Percentiles rank a stretch among this genome's conserved stretches.
Evolutionary conservation across 257 asterid genomes (phyloP).

Genomic region (Plantago major): DNA sequence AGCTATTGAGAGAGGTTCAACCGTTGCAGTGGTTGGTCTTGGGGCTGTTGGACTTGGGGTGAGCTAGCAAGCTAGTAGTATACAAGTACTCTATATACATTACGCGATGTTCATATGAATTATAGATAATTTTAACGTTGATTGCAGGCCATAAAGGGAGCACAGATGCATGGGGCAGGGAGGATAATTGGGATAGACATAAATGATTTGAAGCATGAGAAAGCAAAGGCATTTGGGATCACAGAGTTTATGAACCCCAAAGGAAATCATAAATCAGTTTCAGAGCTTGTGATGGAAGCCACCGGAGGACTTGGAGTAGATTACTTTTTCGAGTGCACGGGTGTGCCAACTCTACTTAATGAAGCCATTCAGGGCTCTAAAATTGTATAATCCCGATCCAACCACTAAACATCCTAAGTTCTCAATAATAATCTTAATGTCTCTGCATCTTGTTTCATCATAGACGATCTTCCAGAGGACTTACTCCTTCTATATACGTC

Average conservation of each 20-base stretch:
- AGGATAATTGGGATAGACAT: slow-evolving; percentile 63
- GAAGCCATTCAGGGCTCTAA: slow-evolving; percentile 68
- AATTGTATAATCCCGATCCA: slow-evolving; percentile 41
- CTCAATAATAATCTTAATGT: no score
- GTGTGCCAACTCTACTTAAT: slow-evolving; percentile 51
- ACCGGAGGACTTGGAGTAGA: slow-evolving; percentile 77
- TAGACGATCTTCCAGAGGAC: no score
- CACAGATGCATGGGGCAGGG: slow-evolving; percentile 46
- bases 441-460: no score
- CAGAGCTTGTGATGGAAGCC: slow-evolving; percentile 55
- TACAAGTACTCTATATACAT: no score
- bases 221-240: slow-evolving; percentile 53
- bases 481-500: no score
- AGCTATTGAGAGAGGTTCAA: slow-evolving; percentile 50
- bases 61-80: no score
- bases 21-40: slow-evolving; percentile 78
- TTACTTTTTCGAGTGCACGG: slow-evolving; percentile 64
- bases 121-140: no score
- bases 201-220: slow-evolving; percentile 48
- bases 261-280: slow-evolving; percentile 37
- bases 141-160: slow-evolving; percentile 57
- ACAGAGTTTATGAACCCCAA: slow-evolving; percentile 71
- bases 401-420: no score
- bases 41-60: slow-evolving; percentile 88
- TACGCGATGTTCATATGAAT: no score